These are phyloP conservation scores for Coemansia sp. DNA, from an alignment of 371 early-diverging fungal species.

Conservation along the genomic window DNA sequence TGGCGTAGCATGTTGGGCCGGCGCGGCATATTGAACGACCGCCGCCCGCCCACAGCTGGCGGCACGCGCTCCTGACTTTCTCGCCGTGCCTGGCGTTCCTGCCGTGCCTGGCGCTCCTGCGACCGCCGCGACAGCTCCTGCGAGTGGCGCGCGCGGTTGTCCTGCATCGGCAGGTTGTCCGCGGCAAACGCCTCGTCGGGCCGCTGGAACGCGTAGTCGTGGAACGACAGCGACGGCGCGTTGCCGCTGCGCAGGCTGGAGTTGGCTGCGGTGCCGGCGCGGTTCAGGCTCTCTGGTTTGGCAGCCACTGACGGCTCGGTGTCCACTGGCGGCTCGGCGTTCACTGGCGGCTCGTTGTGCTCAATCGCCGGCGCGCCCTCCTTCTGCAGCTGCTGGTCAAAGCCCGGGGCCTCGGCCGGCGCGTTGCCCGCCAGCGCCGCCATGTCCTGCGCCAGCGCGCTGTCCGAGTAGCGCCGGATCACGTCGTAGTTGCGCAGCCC, in stretches of 20 bases:
- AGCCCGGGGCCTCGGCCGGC: conserved; percentile 38
- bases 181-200: conserved; percentile 45
- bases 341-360: conserved; percentile 1
- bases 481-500: conserved; percentile 72
- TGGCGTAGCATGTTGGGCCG: conserved; percentile 11
- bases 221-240: conserved; percentile 17
- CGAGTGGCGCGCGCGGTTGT: conserved; percentile 38
- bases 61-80: not conserved
- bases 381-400: conserved; percentile 21
- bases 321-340: not conserved
- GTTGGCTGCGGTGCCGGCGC: conserved; percentile 2
- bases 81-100: not conserved
- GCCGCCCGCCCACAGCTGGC: conserved; percentile 3
- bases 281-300: not conserved
- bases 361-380: conserved; percentile 31
- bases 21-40: conserved; percentile 29
- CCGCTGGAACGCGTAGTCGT: conserved; percentile 39
- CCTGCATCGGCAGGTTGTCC: conserved; percentile 41
- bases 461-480: conserved; percentile 43
- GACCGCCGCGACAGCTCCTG: conserved; percentile 24
- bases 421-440: conserved; percentile 25
- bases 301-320: not conserved
- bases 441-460: conserved; percentile 26
- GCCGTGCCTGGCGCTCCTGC: conserved; percentile 4
- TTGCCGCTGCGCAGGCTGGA: not conserved